Evolutionary conservation across 2,329 filamentous ascomycete species (phyloP).

Genomic region (Helicocarpus griseus): DNA sequence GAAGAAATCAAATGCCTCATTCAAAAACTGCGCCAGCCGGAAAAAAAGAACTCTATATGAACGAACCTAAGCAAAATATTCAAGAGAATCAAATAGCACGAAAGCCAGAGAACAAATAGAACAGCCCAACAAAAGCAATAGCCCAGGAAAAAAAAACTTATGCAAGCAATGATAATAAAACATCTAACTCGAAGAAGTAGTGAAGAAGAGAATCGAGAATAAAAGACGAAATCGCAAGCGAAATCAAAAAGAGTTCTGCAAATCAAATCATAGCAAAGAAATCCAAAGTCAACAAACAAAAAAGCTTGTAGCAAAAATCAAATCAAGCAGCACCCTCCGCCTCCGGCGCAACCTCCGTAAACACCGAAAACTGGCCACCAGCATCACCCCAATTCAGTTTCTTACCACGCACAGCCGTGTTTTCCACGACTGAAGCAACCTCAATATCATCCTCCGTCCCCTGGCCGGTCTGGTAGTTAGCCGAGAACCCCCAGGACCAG

Average conservation of each 20-base stretch:
- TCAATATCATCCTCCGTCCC: conserved; percentile 71
- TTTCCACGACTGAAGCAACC: conserved; percentile 69
- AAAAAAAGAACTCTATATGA: too few species aligned
- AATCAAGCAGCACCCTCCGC: background rate
- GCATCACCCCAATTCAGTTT: conserved; percentile 69
- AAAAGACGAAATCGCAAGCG: too few species aligned
- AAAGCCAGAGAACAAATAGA: too few species aligned
- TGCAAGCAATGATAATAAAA: background rate
- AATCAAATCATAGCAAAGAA: background rate
- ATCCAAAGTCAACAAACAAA: background rate
- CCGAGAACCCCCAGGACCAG: conserved; percentile 72
- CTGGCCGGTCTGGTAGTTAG: conserved; percentile 71
- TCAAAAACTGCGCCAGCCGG: too few species aligned
- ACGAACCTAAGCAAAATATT: too few species aligned
- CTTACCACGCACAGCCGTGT: conserved; percentile 67
- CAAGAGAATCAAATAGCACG: too few species aligned
- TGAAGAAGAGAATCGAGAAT: background rate
- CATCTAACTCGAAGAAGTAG: background rate
- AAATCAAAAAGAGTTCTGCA: too few species aligned
- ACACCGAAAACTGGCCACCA: conserved; percentile 64
- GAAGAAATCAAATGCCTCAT: background rate
- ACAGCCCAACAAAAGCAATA: too few species aligned
- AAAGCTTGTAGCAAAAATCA: background rate
- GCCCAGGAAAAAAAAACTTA: background rate
- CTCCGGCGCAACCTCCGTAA: conserved; percentile 24